A percentile compares a stretch with the other conserved stretches of the same genome.
phyloP scores from a whole-genome alignment of 192 early-diverging fungal genomes.

The Endogone sp. region DNA sequence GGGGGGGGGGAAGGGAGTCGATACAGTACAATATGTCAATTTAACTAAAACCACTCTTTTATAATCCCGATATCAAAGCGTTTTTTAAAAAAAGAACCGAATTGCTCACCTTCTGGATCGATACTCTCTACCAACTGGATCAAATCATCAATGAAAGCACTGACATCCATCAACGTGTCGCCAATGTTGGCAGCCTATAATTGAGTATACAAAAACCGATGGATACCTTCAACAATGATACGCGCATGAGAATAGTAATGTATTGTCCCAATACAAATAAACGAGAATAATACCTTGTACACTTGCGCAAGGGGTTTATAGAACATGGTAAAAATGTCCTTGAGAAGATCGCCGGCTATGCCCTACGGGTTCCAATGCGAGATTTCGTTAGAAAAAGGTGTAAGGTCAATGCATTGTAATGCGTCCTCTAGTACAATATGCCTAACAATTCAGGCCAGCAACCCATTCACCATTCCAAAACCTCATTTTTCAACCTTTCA shows the following conservation, averaged over 20 bases:
- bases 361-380: constrained; percentile 12
- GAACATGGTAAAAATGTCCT: constrained; percentile 53
- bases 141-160: constrained; percentile 48
- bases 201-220: too few species aligned
- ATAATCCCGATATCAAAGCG: background rate
- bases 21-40: background rate
- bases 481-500: too few species aligned
- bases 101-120: constrained; percentile 17
- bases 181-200: constrained; percentile 44
- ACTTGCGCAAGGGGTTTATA: constrained; percentile 54
- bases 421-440: too few species aligned
- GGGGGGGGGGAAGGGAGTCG: background rate
- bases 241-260: too few species aligned
- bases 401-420: background rate
- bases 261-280: too few species aligned
- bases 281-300: constrained; percentile 28
- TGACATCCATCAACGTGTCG: constrained; percentile 42
- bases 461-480: too few species aligned
- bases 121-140: constrained; percentile 45
- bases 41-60: background rate
- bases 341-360: constrained; percentile 47
- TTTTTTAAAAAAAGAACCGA: background rate
- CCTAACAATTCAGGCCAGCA: too few species aligned
- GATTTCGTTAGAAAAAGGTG: too few species aligned
- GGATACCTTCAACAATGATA: too few species aligned